These are phyloP conservation scores for Hypholoma fasciculare DNA, from an alignment of 768 basidiomycete species.

Conservation along the genomic window DNA sequence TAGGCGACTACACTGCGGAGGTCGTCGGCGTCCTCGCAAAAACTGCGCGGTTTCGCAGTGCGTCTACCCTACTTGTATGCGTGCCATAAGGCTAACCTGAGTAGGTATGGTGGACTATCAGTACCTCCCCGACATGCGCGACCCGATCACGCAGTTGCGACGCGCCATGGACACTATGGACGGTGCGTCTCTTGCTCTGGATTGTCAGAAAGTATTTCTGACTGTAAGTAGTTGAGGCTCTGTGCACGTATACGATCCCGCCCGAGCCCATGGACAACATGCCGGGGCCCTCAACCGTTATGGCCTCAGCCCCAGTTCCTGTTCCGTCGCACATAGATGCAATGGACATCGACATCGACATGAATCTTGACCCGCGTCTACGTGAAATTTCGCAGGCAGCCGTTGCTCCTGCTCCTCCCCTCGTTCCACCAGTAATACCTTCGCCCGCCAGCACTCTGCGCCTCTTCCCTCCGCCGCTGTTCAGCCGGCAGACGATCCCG, in stretches of 20 bases:
- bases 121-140: conserved; percentile 72
- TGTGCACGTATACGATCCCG: conserved; percentile 70
- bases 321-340: neutral
- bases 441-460: conserved; percentile 25
- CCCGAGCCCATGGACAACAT: conserved; percentile 40
- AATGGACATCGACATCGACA: conserved; percentile 15
- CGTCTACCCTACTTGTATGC: conserved; percentile 27
- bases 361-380: conserved; percentile 55
- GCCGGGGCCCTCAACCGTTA: too few relatives aligned
- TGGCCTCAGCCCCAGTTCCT: too few relatives aligned
- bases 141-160: conserved; percentile 70
- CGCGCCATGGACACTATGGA: conserved; percentile 79
- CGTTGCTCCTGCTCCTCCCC: conserved; percentile 6
- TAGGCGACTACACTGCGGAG: conserved; percentile 76
- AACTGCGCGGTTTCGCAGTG: conserved; percentile 89
- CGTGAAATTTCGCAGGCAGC: conserved; percentile 19
- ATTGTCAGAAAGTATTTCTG: neutral
- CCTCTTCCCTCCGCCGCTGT: conserved; percentile 86
- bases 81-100: neutral
- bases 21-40: conserved; percentile 76
- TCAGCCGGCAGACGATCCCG: conserved; percentile 78
- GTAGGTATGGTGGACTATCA: conserved; percentile 95
- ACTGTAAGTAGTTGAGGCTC: conserved; percentile 59
- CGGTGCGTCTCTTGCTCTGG: conserved; percentile 48
- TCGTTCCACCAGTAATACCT: neutral